Evolutionary conservation across 2,329 filamentous ascomycete species (phyloP), one percentile per base, ranked within the genome.

Genomic region (Neonectria magnoliae): DNA sequence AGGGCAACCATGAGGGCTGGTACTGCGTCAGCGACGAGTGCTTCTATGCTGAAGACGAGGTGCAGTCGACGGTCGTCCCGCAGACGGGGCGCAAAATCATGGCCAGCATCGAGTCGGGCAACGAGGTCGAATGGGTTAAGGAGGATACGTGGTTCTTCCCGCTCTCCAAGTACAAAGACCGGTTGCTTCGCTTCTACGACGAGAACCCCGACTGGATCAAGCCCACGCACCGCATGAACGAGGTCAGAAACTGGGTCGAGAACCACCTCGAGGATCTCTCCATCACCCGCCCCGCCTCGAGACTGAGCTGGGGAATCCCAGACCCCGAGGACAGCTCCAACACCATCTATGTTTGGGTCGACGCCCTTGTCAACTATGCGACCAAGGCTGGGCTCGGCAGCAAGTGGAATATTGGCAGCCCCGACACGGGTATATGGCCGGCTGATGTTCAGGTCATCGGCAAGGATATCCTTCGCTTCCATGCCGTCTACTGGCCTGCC

Each of bases 261-360:
- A 85, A 90, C 57, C 91, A 93, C 7, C 85, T 99, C 1, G 88
- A 93, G 73, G 96, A 99, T 76, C 85, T 99, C 14, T 98, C 94
- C 4, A 88, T 98, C 55, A 98, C 95, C 2, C 87, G 97, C 29
- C 96, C 96, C 0, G 83, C 86, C 4, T 88, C 90, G 59, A 87
- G 96, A 52, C 80, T 98, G 44, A 87, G 83, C 25, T 99, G 96
- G 96, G 96, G 96, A 4, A 92, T 99, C 61, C 89, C 85, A 7
- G 96, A 98, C 27, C 96, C 96, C 0, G 90, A 90, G 57, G 96
- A 99, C 73, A 82, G 87, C 0, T 88, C 83, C 18, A 96, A 98
- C 79, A 98, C 94, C 3, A 95, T 99, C 62, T 99, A 99, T 75
- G 97, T 99, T 33, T 99, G 96, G 96, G 87, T 99, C 0, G 97